Base-by-base conservation (phyloP, 352 stramenopile species). In the Globisporangium carolinianum region DNA sequence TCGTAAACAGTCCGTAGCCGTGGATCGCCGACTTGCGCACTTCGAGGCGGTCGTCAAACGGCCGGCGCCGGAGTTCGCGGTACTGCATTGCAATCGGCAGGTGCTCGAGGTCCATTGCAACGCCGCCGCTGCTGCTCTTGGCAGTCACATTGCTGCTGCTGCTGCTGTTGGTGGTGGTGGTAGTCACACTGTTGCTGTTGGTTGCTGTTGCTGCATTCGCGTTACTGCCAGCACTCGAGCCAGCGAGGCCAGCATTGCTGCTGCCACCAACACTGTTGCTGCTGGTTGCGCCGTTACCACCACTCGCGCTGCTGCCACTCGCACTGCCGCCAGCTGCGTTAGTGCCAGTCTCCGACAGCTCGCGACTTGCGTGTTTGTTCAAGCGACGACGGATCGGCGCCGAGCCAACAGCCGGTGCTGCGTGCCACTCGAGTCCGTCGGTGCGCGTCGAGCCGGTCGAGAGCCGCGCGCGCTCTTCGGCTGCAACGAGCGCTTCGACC, bases 1-100 rank as follows among this genome's bases (percentile, higher is more conserved):
- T 96, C 15, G 94, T 79, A 73, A 98, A 99, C n/a, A 99, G 71
- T 5, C 96, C 96, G 64, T 97, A 98, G 39, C 91, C 95, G 67
- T 99, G 95, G 65, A 99, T 98, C 55, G 93, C 89, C 10, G 87
- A 97, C 60, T 97, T 94, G 41, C 86, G 82, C 37, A 98, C 92
- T 61, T 91, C 73, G 38, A 98, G 75, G 1, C 91, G 89, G 43
- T 97, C 81, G 41, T 91, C 81, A 56, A 98, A 94, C 6, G 89
- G 90, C 4, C 94, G 76, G 14, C 83, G 75, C 47, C 96, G 97
- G 51, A 98, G 80, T 55, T 96, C 78, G 14, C 87, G 80, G 69
- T 98, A 98, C 58, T 94, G 83, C 84, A 94, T 95, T 6, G 84
- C 79, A 42, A 91, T 90, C 10, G 76, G 91, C 62, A 87, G 49